Evolutionary conservation across 202 grass and related monocot species (phyloP).

Genomic region (Cymbopogon flexuosus): DNA sequence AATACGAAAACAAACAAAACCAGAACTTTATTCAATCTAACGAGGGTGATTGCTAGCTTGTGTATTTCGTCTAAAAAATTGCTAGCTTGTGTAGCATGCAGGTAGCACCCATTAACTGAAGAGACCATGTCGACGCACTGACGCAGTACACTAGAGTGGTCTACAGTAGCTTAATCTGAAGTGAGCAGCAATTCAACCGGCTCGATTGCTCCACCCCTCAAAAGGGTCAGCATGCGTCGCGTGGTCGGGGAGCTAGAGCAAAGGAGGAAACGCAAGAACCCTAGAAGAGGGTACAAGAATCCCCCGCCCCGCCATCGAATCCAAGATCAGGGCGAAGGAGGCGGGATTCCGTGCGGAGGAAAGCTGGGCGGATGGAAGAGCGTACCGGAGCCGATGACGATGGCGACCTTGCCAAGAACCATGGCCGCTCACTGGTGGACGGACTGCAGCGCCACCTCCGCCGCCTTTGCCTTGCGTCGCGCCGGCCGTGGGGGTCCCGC

Average conservation of each 20-base stretch:
- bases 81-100: background rate
- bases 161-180: background rate
- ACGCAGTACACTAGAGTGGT: background rate
- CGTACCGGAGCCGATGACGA: slow-evolving; percentile 76
- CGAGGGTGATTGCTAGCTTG: background rate
- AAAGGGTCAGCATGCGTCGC: background rate
- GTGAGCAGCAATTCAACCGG: background rate
- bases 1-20: background rate
- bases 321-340: background rate
- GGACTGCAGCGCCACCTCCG: background rate
- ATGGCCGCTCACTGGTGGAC: slow-evolving; percentile 36
- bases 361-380: background rate
- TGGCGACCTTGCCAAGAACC: slow-evolving; percentile 73
- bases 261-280: background rate
- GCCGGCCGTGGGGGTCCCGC: background rate
- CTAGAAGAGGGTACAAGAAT: background rate
- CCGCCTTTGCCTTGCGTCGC: background rate
- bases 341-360: background rate
- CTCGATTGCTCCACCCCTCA: background rate
- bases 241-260: background rate
- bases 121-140: background rate
- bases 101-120: background rate
- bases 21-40: background rate
- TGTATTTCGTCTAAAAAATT: too few relatives aligned
- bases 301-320: background rate